Evolutionary conservation across 352 stramenopile genomes (phyloP).

Genomic region (Phytophthora pisi): DNA sequence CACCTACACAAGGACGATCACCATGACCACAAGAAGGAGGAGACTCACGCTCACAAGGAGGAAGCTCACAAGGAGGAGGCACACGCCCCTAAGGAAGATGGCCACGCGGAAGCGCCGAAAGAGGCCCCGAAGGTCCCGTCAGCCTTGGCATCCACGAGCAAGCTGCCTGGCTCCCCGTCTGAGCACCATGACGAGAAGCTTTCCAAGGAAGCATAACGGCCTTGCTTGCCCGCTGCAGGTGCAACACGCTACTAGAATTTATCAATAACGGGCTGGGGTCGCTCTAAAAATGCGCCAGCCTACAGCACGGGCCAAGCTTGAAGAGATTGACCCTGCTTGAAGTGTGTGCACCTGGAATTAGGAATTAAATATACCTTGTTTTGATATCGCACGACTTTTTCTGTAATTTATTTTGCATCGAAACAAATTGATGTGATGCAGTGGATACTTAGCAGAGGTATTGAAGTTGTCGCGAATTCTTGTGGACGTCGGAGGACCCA

Average conservation of each 20-base stretch:
- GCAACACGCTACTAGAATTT: conserved; percentile 16
- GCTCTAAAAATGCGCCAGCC: background rate
- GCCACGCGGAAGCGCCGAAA: conserved; percentile 24
- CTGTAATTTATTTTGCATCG: conserved; percentile 13
- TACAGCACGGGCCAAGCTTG: conserved; percentile 8
- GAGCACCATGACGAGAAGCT: conserved; percentile 24
- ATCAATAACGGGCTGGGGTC: conserved; percentile 6
- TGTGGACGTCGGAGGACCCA: background rate
- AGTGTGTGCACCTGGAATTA: conserved; percentile 16
- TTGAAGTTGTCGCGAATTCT: background rate
- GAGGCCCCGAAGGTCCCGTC: conserved; percentile 12
- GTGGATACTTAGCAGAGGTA: background rate
- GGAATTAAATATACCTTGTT: conserved; percentile 5
- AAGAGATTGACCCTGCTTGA: conserved; percentile 7
- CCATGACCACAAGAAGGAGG: conserved; percentile 2
- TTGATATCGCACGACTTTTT: background rate
- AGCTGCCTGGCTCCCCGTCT: conserved; percentile 14
- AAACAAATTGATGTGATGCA: conserved; percentile 33
- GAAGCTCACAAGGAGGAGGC: conserved; percentile 10
- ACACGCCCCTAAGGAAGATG: conserved; percentile 20
- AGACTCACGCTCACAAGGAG: conserved; percentile 10
- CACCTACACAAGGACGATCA: background rate
- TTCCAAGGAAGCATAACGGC: conserved; percentile 24
- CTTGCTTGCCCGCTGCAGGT: background rate
- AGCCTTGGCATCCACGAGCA: conserved; percentile 23